A percentile compares a stretch with the other conserved stretches of the same genome.
These are phyloP conservation scores for Orychophragmus violaceus DNA, from an alignment of 345 rosid species.

Conservation along the genomic window DNA sequence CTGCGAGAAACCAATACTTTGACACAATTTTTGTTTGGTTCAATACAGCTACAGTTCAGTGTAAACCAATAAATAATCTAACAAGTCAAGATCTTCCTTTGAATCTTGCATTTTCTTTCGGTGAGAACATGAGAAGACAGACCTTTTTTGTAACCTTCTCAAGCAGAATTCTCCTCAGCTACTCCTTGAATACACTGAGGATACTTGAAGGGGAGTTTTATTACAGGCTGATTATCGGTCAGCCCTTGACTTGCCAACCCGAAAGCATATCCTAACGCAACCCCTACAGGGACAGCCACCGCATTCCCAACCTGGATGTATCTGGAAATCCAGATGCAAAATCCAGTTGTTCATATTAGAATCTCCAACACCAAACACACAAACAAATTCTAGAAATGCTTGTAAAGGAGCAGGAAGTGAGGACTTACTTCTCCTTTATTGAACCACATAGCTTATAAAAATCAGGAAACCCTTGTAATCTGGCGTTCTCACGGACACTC, in stretches of 20 bases:
- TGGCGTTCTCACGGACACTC: conserved; percentile 41
- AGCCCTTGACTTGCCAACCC: conserved; percentile 30
- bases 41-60: not conserved
- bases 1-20: not conserved
- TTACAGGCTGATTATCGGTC: not conserved
- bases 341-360: not conserved
- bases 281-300: conserved; percentile 36
- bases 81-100: not conserved
- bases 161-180: not conserved
- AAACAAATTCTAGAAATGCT: not conserved
- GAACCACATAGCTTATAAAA: conserved; percentile 37
- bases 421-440: conserved; percentile 35
- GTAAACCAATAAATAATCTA: not conserved
- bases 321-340: conserved; percentile 15
- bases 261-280: conserved; percentile 32
- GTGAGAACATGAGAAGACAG: not conserved
- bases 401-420: not conserved
- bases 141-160: not conserved
- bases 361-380: not conserved
- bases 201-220: not conserved
- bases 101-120: not conserved
- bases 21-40: not conserved
- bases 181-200: not conserved
- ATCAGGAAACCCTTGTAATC: conserved; percentile 46
- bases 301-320: conserved; percentile 43